phyloP scores from a whole-genome alignment of 805 yeast species.

The Kluyveromyces wickerhamii region DNA sequence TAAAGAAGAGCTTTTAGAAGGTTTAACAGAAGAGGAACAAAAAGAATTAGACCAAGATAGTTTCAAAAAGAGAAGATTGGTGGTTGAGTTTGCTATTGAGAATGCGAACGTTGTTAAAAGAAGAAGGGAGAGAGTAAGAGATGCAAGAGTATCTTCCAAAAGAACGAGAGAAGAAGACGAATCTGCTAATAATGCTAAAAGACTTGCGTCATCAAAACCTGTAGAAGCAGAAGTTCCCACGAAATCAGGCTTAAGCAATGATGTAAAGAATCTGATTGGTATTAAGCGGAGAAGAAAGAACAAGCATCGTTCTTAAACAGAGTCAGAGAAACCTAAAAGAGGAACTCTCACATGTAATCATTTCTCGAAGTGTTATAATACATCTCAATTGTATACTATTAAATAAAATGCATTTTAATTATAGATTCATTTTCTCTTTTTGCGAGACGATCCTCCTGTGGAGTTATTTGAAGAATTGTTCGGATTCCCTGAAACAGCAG shows the following conservation, averaged over 20 bases:
- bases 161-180: slow-evolving; percentile 25
- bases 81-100: slow-evolving; percentile 94
- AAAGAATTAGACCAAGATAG: slow-evolving; percentile 48
- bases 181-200: slow-evolving; percentile 29
- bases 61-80: slow-evolving; percentile 59
- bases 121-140: slow-evolving; percentile 60
- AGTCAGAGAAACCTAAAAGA: no score
- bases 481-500: slow-evolving; percentile 27
- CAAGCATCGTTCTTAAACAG: slow-evolving; percentile 24
- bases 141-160: slow-evolving; percentile 31
- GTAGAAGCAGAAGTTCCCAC: slow-evolving; percentile 17
- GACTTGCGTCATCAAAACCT: slow-evolving; percentile 30
- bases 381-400: slow-evolving; percentile 3
- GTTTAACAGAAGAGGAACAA: slow-evolving; percentile 62
- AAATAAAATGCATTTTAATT: slow-evolving; percentile 3
- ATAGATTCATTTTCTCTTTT: slow-evolving; percentile 19
- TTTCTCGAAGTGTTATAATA: no score
- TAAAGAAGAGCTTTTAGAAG: slow-evolving; percentile 57
- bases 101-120: slow-evolving; percentile 90
- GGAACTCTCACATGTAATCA: neutral
- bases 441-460: slow-evolving; percentile 21
- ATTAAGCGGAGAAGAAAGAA: slow-evolving; percentile 58
- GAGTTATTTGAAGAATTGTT: slow-evolving; percentile 11
- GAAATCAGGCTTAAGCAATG: slow-evolving; percentile 40
- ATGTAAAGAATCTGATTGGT: slow-evolving; percentile 57